A percentile compares a stretch with the other conserved stretches of the same genome.
Evolutionary conservation across 2,329 filamentous ascomycete genomes (phyloP).

Genomic region (Penicillium thymicola): DNA sequence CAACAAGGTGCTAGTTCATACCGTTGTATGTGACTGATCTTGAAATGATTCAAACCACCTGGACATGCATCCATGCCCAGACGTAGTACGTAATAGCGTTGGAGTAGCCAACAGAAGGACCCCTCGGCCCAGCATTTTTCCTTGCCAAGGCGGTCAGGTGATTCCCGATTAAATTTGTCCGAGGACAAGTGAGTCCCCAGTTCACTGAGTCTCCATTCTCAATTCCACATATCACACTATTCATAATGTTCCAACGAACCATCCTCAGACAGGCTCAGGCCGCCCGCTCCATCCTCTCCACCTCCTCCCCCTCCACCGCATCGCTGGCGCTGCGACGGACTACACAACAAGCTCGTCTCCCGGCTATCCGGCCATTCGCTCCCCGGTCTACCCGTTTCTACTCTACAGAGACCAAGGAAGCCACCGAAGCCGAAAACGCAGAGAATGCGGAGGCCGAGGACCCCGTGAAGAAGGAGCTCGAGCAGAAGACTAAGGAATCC

Average conservation of each 20-base stretch:
- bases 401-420: conserved; percentile 44
- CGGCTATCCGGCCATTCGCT: conserved; percentile 32
- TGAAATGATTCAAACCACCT: background rate
- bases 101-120: conserved; percentile 1
- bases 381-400: conserved; percentile 40
- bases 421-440: conserved; percentile 44
- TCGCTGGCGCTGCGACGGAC: conserved; percentile 33
- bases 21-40: background rate
- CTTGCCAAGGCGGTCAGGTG: conserved; percentile 8
- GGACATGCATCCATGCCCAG: background rate
- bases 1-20: background rate
- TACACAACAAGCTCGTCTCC: conserved; percentile 30
- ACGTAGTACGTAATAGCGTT: background rate
- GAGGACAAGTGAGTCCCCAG: background rate
- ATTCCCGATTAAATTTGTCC: conserved; percentile 9
- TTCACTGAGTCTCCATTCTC: conserved; percentile 1
- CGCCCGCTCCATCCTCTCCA: conserved; percentile 32
- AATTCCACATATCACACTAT: conserved; percentile 7
- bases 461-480: conserved; percentile 62
- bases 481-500: conserved; percentile 68
- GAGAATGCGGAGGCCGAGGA: conserved; percentile 46
- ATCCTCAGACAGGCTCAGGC: conserved; percentile 43
- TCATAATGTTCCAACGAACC: conserved; percentile 44
- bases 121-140: conserved; percentile 7
- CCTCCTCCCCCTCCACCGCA: conserved; percentile 32